These are phyloP conservation scores for Pezicula carpinea DNA, from an alignment of 2,329 filamentous ascomycete genomes.

Conservation along the genomic window DNA sequence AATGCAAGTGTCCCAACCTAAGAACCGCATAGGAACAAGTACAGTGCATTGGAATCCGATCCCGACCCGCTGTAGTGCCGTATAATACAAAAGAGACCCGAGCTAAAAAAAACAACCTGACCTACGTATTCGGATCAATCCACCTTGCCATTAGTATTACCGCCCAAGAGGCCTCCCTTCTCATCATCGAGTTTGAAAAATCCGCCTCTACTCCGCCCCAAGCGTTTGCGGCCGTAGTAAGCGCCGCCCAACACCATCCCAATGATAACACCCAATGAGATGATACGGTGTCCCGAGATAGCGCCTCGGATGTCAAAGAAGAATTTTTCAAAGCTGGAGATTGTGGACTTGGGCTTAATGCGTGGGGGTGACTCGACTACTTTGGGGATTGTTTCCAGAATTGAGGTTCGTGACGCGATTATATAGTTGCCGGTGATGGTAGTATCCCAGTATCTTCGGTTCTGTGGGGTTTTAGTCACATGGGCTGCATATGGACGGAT, in stretches of 20 bases:
- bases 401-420: slow-evolving; percentile 64
- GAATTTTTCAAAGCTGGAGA: slow-evolving; percentile 64
- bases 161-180: slow-evolving; percentile 62
- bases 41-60: too few relatives aligned
- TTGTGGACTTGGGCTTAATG: slow-evolving; percentile 74
- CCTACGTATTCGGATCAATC: slow-evolving; percentile 31
- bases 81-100: too few relatives aligned
- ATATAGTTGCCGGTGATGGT: slow-evolving; percentile 88
- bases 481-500: not conserved
- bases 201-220: slow-evolving; percentile 48
- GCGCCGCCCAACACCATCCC: slow-evolving; percentile 47
- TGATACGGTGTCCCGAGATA: slow-evolving; percentile 54
- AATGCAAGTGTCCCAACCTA: too few relatives aligned
- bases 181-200: slow-evolving; percentile 56
- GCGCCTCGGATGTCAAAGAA: slow-evolving; percentile 61
- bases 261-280: slow-evolving; percentile 52
- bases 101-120: too few relatives aligned
- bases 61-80: too few relatives aligned
- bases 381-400: slow-evolving; percentile 39
- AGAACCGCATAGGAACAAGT: too few relatives aligned
- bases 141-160: slow-evolving; percentile 46
- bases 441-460: slow-evolving; percentile 90
- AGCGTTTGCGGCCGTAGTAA: slow-evolving; percentile 51
- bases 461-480: slow-evolving; percentile 43
- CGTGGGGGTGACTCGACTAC: slow-evolving; percentile 49